Evolutionary conservation across 371 early-diverging fungal species (phyloP).

Genomic region (Nematocida homosporus): DNA sequence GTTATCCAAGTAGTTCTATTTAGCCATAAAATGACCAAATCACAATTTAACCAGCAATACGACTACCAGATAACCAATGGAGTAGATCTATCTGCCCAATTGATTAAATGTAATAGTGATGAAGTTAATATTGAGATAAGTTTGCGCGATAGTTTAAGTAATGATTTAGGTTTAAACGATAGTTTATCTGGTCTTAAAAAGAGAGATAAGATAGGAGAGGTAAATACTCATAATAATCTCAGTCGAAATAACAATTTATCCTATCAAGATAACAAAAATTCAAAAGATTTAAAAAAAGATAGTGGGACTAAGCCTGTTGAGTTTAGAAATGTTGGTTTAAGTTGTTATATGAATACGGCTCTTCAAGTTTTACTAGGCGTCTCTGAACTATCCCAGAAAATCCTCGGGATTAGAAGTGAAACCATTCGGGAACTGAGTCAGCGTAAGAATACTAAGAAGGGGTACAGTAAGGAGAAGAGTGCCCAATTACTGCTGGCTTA

Average conservation of each 20-base stretch:
- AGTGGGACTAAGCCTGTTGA: constrained; percentile 34
- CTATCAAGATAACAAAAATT: background rate
- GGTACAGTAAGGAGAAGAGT: constrained; percentile 48
- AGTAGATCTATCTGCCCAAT: background rate
- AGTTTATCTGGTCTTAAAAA: no score
- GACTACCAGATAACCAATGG: background rate
- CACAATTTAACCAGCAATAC: constrained; percentile 7
- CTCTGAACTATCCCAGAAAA: constrained; percentile 24
- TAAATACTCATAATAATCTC: background rate
- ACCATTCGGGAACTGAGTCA: background rate
- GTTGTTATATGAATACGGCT: constrained; percentile 56
- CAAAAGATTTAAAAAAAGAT: background rate
- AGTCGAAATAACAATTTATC: no score
- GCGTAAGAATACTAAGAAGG: constrained; percentile 10
- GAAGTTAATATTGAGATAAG: constrained; percentile 13
- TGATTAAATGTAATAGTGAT: constrained; percentile 24
- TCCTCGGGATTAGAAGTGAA: constrained; percentile 12
- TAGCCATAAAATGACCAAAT: constrained; percentile 14
- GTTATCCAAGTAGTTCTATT: constrained; percentile 37
- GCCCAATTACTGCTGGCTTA: constrained; percentile 27
- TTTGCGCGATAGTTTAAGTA: no score
- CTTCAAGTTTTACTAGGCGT: constrained; percentile 53
- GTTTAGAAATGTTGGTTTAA: constrained; percentile 49
- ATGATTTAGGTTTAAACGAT: no score
- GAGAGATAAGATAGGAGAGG: background rate